Evolutionary conservation across 371 early-diverging fungal species (phyloP), one percentile per base, ranked within the genome.

Genomic region (Actinomortierella wolfii): DNA sequence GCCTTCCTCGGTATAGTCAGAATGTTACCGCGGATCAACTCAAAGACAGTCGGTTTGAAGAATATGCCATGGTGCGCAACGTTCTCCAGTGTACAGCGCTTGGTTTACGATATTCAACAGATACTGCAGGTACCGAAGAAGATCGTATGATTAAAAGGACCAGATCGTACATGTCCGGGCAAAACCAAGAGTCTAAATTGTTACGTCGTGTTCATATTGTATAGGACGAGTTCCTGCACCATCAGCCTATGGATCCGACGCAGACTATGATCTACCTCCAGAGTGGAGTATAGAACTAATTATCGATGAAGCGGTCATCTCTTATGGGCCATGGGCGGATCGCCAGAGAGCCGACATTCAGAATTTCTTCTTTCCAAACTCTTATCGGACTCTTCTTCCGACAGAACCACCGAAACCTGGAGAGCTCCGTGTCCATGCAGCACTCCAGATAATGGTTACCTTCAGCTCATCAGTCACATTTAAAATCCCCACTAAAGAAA

Each of bases 281-380:
- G 87, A 91, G 67, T 91, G 91, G 91, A 89, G 89, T 4, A 68
- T 89, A 3, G 87, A 89, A 3, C 42, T 93, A 4, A 78, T 76
- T 6, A 61, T 89, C 46, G 74, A 78, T 58, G 85, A 90, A 51
- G 88, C 85, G 2, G 78, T 81, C 8, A 47, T 92, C 0, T 82
- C 89, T 25, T 94, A 94, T 68, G 95, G 95, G 0, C 94, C 95
- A 6, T 94, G 95, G 95, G 83, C 93, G 0, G 90, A 92, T 76
- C 82, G 92, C n/a, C 94, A 94, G 56, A 86, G 88, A 24, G 54
- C 80, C 1, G 57, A 71, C 20, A 78, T 93, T n/a, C 92, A 92
- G 59, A 81, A 81, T 28, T 94, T 88, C 66, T 92, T 90, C 54
- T 94, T 88, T 54, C 95, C 95, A 5, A 83, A 77, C 25, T 54